Evolutionary conservation across 495 filamentous ascomycete genomes (phyloP).

Genomic region (Podospora didyma): DNA sequence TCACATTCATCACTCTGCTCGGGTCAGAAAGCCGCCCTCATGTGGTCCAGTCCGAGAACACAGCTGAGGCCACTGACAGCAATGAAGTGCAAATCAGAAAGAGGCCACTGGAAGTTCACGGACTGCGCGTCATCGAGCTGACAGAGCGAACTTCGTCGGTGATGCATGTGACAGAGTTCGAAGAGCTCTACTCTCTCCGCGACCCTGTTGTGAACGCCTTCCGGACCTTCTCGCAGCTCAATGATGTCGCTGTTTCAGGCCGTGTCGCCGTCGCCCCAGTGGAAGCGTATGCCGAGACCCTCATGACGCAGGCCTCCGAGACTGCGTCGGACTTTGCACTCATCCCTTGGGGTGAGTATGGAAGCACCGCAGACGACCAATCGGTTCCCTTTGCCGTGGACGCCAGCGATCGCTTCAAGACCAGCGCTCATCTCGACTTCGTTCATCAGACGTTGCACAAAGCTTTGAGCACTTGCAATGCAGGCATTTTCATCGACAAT

Average conservation of each 20-base stretch:
- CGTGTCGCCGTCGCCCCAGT: constrained; percentile 74
- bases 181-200: constrained; percentile 62
- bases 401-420: constrained; percentile 46
- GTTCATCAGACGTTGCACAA: constrained; percentile 59
- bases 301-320: constrained; percentile 63
- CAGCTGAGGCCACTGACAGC: constrained; percentile 13
- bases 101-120: constrained; percentile 73
- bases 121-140: constrained; percentile 79
- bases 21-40: constrained; percentile 41
- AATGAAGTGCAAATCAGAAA: constrained; percentile 25
- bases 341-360: constrained; percentile 89
- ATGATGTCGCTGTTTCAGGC: constrained; percentile 80
- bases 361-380: constrained; percentile 61
- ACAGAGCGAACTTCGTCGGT: constrained; percentile 92
- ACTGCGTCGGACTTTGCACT: constrained; percentile 74
- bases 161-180: constrained; percentile 85
- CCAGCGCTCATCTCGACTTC: constrained; percentile 58
- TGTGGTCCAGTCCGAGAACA: constrained; percentile 21
- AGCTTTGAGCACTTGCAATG: constrained; percentile 51
- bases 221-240: constrained; percentile 78
- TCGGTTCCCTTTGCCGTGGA: constrained; percentile 35
- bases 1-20: constrained; percentile 78
- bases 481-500: constrained; percentile 80
- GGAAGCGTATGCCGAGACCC: constrained; percentile 70
- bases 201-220: constrained; percentile 94